Evolutionary conservation across 768 basidiomycete genomes (phyloP).

Genomic region (Daedalea quercina): DNA sequence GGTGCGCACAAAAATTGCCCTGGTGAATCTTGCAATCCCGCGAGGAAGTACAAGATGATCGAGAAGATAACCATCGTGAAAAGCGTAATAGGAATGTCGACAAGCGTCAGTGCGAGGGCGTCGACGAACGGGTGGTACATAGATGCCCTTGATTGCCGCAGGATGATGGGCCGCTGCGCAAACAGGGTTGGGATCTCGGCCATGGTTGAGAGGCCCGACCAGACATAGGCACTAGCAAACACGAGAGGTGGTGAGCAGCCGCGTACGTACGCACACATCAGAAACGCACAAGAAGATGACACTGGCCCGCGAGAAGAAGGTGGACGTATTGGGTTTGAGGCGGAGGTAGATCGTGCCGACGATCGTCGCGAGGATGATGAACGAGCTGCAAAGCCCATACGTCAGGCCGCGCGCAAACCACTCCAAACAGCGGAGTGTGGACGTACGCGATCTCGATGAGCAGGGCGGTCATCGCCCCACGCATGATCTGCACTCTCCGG

Average conservation of each 20-base stretch:
- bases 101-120: conserved; percentile 49
- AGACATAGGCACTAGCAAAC: conserved; percentile 34
- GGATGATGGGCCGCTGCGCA: conserved; percentile 52
- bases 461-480: conserved; percentile 23
- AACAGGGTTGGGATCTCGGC: conserved; percentile 56
- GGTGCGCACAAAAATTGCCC: conserved; percentile 59
- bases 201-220: conserved; percentile 51
- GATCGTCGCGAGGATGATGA: conserved; percentile 44
- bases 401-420: conserved; percentile 11
- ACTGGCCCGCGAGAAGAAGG: conserved; percentile 71
- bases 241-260: background rate
- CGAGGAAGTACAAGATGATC: conserved; percentile 56
- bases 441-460: conserved; percentile 22
- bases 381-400: conserved; percentile 36
- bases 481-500: conserved; percentile 29
- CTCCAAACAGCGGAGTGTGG: too few relatives aligned
- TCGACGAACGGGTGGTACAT: conserved; percentile 57
- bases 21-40: conserved; percentile 46
- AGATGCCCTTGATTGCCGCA: conserved; percentile 50
- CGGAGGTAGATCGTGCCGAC: conserved; percentile 63
- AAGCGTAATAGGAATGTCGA: conserved; percentile 55
- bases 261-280: background rate
- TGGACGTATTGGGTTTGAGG: conserved; percentile 45
- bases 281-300: conserved; percentile 63
- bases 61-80: conserved; percentile 37